phyloP scores from a whole-genome alignment of 768 basidiomycete genomes.

The Mycena sanguinolenta region DNA sequence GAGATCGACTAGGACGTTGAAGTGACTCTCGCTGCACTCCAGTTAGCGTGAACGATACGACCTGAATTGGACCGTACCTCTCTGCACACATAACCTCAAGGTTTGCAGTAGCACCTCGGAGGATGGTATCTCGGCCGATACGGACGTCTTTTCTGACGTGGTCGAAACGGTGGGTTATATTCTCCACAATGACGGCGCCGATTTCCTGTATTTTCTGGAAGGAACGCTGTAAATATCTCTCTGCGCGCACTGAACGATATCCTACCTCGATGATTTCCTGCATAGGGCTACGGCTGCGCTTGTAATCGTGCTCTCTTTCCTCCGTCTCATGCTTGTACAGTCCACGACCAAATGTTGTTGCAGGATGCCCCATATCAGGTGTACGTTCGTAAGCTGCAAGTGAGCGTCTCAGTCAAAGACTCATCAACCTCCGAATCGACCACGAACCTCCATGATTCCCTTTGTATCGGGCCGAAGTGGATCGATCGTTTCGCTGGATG shows the following conservation, averaged over 20 bases:
- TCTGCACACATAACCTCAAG: constrained; percentile 59
- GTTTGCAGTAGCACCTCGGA: constrained; percentile 59
- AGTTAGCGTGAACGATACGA: background rate
- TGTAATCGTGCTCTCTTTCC: constrained; percentile 20
- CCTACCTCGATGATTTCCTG: constrained; percentile 60
- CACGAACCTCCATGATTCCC: constrained; percentile 12
- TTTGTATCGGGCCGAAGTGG: background rate
- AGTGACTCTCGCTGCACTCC: constrained; percentile 59
- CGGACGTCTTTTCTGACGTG: constrained; percentile 61
- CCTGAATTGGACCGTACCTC: constrained; percentile 49
- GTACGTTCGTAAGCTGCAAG: constrained; percentile 21
- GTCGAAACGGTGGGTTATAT: constrained; percentile 62
- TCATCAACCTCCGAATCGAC: background rate
- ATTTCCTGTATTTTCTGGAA: constrained; percentile 66
- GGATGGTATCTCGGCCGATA: constrained; percentile 58
- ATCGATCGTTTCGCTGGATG: constrained; percentile 1
- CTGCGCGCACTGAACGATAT: background rate
- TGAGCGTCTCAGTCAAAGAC: background rate
- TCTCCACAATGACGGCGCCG: constrained; percentile 60
- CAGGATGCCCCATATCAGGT: constrained; percentile 16
- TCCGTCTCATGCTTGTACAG: constrained; percentile 8
- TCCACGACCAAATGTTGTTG: constrained; percentile 11
- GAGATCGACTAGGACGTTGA: constrained; percentile 67
- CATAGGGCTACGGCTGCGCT: constrained; percentile 27
- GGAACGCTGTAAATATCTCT: background rate